Conservation (phyloP, 257 asterid genomes). For the Lycium barbarum region DNA sequence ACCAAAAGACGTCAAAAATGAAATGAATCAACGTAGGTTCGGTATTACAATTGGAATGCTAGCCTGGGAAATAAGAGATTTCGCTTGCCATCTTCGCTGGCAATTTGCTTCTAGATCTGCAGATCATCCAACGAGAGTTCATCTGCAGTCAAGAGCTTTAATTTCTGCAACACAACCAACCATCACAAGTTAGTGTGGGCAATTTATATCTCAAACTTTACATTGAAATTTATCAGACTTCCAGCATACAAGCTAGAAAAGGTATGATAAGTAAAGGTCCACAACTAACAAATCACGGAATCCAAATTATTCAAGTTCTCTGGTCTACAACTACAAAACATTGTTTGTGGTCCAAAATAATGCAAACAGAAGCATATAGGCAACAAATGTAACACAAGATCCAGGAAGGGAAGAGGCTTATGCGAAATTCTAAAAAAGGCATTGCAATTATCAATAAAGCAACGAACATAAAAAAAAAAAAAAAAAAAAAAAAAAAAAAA, state of each 20-base stretch:
- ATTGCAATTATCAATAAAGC: neutral
- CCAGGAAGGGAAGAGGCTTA: neutral
- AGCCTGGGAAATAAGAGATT: slow-evolving; percentile 35
- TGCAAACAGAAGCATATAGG: neutral
- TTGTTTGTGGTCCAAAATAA: slow-evolving; percentile 17
- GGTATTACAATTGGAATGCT: slow-evolving; percentile 42
- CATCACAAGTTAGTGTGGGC: neutral
- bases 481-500: no score
- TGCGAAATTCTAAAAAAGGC: neutral
- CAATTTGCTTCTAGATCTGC: slow-evolving; percentile 57
- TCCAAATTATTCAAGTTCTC: neutral
- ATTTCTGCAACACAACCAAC: slow-evolving; percentile 60
- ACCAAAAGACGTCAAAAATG: slow-evolving; percentile 27
- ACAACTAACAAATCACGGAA: slow-evolving; percentile 8
- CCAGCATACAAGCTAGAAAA: neutral
- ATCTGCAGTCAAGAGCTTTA: slow-evolving; percentile 74
- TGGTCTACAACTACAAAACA: neutral
- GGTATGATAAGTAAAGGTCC: neutral
- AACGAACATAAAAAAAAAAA: no score
- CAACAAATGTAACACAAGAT: neutral
- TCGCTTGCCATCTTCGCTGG: slow-evolving; percentile 43
- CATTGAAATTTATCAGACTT: neutral
- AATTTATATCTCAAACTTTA: neutral
- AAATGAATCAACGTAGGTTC: slow-evolving; percentile 33
- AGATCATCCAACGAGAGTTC: slow-evolving; percentile 89